phyloP scores from a whole-genome alignment of 2,329 filamentous ascomycete genomes.

The Tolypocladium album region DNA sequence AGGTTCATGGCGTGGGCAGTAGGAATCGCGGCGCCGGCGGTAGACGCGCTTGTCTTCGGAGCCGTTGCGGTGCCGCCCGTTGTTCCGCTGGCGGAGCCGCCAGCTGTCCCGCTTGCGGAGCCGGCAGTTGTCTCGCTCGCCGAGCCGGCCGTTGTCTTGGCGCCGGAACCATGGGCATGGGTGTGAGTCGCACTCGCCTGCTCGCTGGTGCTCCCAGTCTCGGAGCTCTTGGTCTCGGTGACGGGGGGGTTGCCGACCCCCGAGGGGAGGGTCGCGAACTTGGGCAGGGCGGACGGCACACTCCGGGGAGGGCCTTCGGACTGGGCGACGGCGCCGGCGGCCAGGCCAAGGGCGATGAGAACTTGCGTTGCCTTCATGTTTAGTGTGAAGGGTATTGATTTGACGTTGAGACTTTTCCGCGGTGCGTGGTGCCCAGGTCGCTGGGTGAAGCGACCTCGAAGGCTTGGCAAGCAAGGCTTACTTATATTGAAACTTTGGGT shows the following conservation, averaged over 20 bases:
- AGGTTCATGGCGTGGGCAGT: neutral
- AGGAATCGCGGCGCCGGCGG: neutral
- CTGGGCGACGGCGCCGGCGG: neutral
- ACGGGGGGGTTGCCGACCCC: neutral
- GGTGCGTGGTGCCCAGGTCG: neutral
- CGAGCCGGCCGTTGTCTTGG: neutral
- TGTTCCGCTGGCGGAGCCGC: too few species aligned
- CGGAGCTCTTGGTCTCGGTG: neutral
- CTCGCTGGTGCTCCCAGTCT: neutral
- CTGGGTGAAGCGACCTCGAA: neutral
- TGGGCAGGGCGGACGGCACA: neutral
- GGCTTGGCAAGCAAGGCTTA: neutral
- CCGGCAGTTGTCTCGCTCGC: neutral
- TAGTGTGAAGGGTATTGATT: neutral
- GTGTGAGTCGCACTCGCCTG: neutral
- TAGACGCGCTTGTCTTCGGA: neutral
- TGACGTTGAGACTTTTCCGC: neutral
- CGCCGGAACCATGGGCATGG: neutral
- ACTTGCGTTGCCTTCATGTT: neutral
- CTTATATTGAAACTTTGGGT: neutral
- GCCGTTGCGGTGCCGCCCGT: neutral
- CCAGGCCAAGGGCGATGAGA: neutral
- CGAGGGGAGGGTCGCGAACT: neutral
- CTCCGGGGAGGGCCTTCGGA: neutral
- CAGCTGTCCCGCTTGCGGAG: neutral